These are phyloP conservation scores for Emericellopsis terricola DNA, from an alignment of 495 filamentous ascomycete species.

Conservation along the genomic window DNA sequence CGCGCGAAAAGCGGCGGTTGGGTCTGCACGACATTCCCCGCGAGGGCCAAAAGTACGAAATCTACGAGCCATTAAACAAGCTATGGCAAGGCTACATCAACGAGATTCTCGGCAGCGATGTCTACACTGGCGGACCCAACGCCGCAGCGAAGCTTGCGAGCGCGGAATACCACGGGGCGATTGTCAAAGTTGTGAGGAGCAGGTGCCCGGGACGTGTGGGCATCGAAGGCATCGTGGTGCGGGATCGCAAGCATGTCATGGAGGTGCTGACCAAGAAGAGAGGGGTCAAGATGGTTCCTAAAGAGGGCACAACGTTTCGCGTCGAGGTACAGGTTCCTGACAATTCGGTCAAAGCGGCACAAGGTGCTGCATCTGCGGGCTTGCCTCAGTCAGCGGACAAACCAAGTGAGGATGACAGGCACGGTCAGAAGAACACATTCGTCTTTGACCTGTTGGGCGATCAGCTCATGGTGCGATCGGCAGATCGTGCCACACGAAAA, in stretches of 20 bases:
- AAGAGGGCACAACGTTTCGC: conserved; percentile 75
- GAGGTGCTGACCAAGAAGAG: conserved; percentile 59
- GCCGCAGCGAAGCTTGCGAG: conserved; percentile 49
- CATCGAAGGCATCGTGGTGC: conserved; percentile 65
- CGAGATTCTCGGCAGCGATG: conserved; percentile 41
- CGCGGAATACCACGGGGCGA: conserved; percentile 81
- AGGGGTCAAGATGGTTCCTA: conserved; percentile 59
- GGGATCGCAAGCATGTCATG: conserved; percentile 75
- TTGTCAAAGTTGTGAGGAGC: conserved; percentile 68
- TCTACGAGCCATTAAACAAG: conserved; percentile 57
- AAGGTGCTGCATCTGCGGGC: conserved; percentile 6
- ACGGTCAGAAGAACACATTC: conserved; percentile 21
- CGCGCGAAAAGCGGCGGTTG: conserved; percentile 55
- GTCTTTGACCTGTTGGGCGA: conserved; percentile 79
- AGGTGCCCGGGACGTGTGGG: conserved; percentile 69
- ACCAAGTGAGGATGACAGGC: conserved; percentile 8
- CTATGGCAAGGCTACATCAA: conserved; percentile 77
- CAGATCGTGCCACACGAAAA: conserved; percentile 77
- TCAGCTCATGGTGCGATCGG: conserved; percentile 66
- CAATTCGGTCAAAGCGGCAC: conserved; percentile 20
- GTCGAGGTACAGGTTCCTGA: conserved; percentile 33
- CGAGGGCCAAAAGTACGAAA: conserved; percentile 46
- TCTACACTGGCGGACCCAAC: conserved; percentile 21
- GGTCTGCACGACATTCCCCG: conserved; percentile 57
- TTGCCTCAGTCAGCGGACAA: conserved; percentile 2